Evolutionary conservation across 2,329 filamentous ascomycete genomes (phyloP).

Genomic region (Mariannaea sp.): DNA sequence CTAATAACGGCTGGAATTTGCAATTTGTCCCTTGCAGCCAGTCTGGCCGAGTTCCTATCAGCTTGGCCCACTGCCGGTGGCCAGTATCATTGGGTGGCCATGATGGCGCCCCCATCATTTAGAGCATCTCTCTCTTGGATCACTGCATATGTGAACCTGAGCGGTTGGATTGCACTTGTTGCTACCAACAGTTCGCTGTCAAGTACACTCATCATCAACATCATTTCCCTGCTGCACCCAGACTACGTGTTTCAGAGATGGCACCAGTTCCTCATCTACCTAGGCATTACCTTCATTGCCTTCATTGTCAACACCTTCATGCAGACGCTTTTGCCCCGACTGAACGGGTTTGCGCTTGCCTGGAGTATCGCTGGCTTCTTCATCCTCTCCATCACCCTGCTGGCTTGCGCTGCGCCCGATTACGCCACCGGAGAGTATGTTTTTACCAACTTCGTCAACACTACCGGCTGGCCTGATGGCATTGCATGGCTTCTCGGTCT

Average conservation of each 20-base stretch:
- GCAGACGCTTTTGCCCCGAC: constrained; percentile 38
- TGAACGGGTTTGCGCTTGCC: constrained; percentile 70
- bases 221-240: constrained; percentile 65
- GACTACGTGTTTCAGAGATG: constrained; percentile 62
- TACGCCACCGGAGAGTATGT: constrained; percentile 49
- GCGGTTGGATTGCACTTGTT: constrained; percentile 67
- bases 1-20: constrained; percentile 42
- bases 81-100: constrained; percentile 75
- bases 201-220: constrained; percentile 67
- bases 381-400: constrained; percentile 69
- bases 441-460: constrained; percentile 41
- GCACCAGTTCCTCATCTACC: constrained; percentile 68
- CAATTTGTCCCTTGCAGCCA: constrained; percentile 59
- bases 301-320: constrained; percentile 41
- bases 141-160: constrained; percentile 66
- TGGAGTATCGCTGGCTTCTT: constrained; percentile 73
- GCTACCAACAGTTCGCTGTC: constrained; percentile 71
- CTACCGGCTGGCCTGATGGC: constrained; percentile 42
- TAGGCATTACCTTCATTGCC: constrained; percentile 36
- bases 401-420: constrained; percentile 67
- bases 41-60: constrained; percentile 71
- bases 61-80: constrained; percentile 63
- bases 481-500: constrained; percentile 43
- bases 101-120: constrained; percentile 25
- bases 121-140: constrained; percentile 39